These are phyloP conservation scores for Nigrograna mackinnonii DNA, from an alignment of 2,329 filamentous ascomycete genomes.

Conservation along the genomic window DNA sequence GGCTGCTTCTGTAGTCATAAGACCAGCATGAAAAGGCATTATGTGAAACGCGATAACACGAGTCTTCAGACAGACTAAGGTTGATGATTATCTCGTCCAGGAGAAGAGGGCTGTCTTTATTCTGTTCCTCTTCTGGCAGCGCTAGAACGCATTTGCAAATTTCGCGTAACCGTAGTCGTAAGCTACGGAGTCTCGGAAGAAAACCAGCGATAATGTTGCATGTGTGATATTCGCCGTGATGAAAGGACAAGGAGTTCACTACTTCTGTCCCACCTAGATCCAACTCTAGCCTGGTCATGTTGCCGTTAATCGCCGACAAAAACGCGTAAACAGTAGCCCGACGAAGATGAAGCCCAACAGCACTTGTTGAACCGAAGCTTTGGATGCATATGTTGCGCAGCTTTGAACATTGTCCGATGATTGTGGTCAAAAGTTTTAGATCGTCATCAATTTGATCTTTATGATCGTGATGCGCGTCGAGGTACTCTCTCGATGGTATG, in stretches of 20 bases:
- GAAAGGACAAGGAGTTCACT: constrained; percentile 14
- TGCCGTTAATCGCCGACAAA: constrained; percentile 17
- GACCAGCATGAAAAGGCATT: constrained; percentile 12
- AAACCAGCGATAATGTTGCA: constrained; percentile 51
- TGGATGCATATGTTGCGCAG: constrained; percentile 20
- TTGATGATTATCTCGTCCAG: constrained; percentile 23
- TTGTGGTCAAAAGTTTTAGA: constrained; percentile 17
- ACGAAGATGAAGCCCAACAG: constrained; percentile 16
- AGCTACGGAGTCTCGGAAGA: constrained; percentile 40
- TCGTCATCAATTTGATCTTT: constrained; percentile 19
- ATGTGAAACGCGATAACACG: constrained; percentile 12
- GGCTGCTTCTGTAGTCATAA: constrained; percentile 11
- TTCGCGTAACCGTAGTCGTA: constrained; percentile 21
- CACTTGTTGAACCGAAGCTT: too few species aligned
- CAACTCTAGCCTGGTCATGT: constrained; percentile 17
- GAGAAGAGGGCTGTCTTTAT: constrained; percentile 18
- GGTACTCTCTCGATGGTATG: too few species aligned
- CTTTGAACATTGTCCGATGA: constrained; percentile 20
- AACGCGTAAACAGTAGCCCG: constrained; percentile 15
- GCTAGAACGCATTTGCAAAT: constrained; percentile 23
- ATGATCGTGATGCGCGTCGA: constrained; percentile 12
- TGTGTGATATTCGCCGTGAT: constrained; percentile 16
- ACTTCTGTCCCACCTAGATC: constrained; percentile 11
- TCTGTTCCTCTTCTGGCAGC: constrained; percentile 16
- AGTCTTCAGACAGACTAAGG: constrained; percentile 18